Evolutionary conservation across 192 early-diverging fungal species (phyloP), one percentile per base, ranked within the genome.

Genomic region (Jimgerdemannia lactiflua): DNA sequence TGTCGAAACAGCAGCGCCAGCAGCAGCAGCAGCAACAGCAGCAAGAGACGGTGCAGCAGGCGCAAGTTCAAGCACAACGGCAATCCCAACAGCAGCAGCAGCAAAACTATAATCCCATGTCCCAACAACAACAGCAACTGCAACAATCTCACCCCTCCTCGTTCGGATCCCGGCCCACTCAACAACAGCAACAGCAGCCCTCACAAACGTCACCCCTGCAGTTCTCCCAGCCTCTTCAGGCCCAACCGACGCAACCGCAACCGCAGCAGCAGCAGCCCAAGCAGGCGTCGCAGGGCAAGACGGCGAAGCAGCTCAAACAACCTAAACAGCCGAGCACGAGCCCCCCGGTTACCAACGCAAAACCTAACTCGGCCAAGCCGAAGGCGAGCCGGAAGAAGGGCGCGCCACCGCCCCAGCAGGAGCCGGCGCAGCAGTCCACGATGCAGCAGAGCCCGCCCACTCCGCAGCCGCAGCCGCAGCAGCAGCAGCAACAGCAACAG

Each of bases 111-210:
- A n/a, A n/a, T n/a, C n/a, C n/a, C 6, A 66, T 20, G 18, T 39
- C 66, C 4, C 71, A 76, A n/a, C n/a, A n/a, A 42, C 19, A 70
- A 59, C 75, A 70, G 2, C 42, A 42, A 8, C 69, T 66, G 3
- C 68, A 3, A 39, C 74, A 20, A 67, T 64, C 11, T 10, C 67
- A 41, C 41, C 68, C 18, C 64, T 71, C n/a, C 65, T 72, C 8
- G 74, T 70, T 43, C 71, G 64, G 4, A 71, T 18, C n/a, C 42
- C 44, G 11, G 74, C 71, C 17, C 73, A 80, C 9, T 69, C 79
- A 4, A 80, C 75, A 74, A 75, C 18, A 20, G 79, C 68, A 80
- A 80, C 69, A 80, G 75, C 59, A 80, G 71, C 75, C 9, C 66
- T 54, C 1, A 74, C 75, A 6, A 66, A 64, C 11, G n/a, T 69